Conservation (phyloP, 805 yeast species). For the Barnettozyma salicaria region DNA sequence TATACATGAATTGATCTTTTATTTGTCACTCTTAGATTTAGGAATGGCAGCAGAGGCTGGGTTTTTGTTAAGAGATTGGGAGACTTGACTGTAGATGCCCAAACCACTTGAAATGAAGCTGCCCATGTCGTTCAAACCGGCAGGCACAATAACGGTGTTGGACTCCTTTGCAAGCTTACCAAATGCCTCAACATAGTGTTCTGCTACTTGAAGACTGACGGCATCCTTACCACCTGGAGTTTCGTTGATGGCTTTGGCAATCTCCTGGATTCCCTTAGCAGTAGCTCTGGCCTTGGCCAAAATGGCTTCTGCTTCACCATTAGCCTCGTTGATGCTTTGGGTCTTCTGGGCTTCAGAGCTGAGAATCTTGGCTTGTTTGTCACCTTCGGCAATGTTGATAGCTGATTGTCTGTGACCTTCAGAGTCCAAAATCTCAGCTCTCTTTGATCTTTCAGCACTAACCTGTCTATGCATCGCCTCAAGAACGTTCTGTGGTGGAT, state of each 20-base stretch:
- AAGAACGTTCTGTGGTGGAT: conserved; percentile 78
- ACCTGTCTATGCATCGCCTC: conserved; percentile 93
- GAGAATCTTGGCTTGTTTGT: conserved; percentile 60
- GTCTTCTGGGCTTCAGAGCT: conserved; percentile 68
- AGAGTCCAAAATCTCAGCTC: conserved; percentile 82
- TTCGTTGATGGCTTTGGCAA: conserved; percentile 61
- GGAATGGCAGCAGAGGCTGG: too few relatives aligned
- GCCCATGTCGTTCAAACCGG: conserved; percentile 69
- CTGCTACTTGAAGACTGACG: conserved; percentile 74
- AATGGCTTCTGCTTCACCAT: conserved; percentile 69
- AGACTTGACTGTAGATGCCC: conserved; percentile 58
- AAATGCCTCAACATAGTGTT: conserved; percentile 76
- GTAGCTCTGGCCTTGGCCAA: conserved; percentile 63
- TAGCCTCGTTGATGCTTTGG: conserved; percentile 60
- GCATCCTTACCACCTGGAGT: conserved; percentile 74
- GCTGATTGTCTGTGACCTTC: conserved; percentile 78
- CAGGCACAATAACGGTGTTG: conserved; percentile 72
- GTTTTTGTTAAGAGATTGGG: conserved; percentile 20
- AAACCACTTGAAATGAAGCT: conserved; percentile 71
- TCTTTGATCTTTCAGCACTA: conserved; percentile 76
- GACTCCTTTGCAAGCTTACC: conserved; percentile 77
- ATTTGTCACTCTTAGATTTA: conserved; percentile 4
- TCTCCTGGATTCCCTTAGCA: conserved; percentile 57
- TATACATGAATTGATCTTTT: neutral
- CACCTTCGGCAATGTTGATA: conserved; percentile 82